These are phyloP conservation scores for Fusarium sp. DNA, from an alignment of 2,329 filamentous ascomycete species.

Conservation along the genomic window DNA sequence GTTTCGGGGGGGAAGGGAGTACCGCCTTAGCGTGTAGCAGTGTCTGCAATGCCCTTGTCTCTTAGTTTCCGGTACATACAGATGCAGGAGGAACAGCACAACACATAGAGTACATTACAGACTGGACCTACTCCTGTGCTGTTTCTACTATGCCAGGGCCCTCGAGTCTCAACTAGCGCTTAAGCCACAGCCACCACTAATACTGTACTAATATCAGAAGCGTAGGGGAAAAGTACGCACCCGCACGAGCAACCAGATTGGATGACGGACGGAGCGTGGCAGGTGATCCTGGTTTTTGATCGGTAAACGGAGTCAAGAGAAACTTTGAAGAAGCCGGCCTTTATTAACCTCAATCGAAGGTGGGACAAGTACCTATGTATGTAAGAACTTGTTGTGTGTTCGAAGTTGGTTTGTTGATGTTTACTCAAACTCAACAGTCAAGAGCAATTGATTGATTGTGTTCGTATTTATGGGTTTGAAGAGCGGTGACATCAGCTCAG, in stretches of 20 bases:
- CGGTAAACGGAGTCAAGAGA: slow-evolving; percentile 3
- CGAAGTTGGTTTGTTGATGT: slow-evolving; percentile 28
- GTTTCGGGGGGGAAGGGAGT: slow-evolving; percentile 27
- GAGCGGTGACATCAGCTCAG: slow-evolving; percentile 19
- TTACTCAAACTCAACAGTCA: slow-evolving; percentile 10
- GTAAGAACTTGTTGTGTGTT: slow-evolving; percentile 13
- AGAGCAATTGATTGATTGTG: neutral
- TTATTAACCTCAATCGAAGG: neutral
- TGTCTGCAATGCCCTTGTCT: slow-evolving; percentile 24
- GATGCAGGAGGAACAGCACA: slow-evolving; percentile 2
- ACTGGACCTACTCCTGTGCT: neutral
- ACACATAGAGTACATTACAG: neutral
- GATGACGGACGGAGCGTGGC: slow-evolving; percentile 16
- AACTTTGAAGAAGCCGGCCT: neutral
- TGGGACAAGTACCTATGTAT: slow-evolving; percentile 17
- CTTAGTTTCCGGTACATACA: neutral
- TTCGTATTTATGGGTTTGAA: neutral
- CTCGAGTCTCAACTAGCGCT: slow-evolving; percentile 21
- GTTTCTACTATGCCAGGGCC: neutral
- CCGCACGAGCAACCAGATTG: neutral
- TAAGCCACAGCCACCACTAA: slow-evolving; percentile 18
- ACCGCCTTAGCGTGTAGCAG: slow-evolving; percentile 28
- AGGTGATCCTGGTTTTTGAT: slow-evolving; percentile 12
- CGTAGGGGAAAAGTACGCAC: neutral
- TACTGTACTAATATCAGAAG: neutral